Percentiles rank a stretch among this genome's conserved stretches.
Evolutionary conservation across 495 filamentous ascomycete species (phyloP).

Genomic region (Trichoderma parareesei): DNA sequence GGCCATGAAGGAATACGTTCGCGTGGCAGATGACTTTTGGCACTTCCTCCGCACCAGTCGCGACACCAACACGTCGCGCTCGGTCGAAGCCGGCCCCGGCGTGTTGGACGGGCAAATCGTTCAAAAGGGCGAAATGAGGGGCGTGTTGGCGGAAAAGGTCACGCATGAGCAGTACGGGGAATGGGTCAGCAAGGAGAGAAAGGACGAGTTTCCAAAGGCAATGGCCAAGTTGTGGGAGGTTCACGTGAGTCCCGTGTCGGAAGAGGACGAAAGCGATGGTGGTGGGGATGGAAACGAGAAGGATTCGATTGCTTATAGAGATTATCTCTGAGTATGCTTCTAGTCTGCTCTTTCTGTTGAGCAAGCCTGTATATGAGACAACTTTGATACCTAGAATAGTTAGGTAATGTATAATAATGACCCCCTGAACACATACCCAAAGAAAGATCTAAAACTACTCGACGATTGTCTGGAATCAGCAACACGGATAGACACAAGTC

Average conservation of each 20-base stretch:
- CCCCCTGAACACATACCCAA: background rate
- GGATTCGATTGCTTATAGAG: background rate
- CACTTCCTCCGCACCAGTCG: slow-evolving; percentile 21
- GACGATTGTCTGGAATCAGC: background rate
- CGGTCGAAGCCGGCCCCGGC: background rate
- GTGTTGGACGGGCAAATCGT: background rate
- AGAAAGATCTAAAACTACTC: background rate
- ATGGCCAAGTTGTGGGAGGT: slow-evolving; percentile 8
- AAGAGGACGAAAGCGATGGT: background rate
- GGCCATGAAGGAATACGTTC: slow-evolving; percentile 37
- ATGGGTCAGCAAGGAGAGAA: slow-evolving; percentile 9
- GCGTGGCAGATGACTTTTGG: slow-evolving; percentile 37
- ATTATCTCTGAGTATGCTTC: background rate
- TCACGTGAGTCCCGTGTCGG: slow-evolving; percentile 8
- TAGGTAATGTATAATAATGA: background rate
- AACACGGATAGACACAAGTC: background rate
- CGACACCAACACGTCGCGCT: background rate
- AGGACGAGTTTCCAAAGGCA: slow-evolving; percentile 3
- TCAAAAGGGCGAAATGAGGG: slow-evolving; percentile 21
- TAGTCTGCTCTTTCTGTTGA: no score
- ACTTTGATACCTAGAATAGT: background rate
- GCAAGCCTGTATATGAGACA: background rate
- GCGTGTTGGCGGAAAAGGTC: slow-evolving; percentile 27
- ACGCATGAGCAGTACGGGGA: slow-evolving; percentile 7
- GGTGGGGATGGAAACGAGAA: no score